Base-by-base conservation (phyloP, 331 rosid species). In the Phaseolus coccineus region DNA sequence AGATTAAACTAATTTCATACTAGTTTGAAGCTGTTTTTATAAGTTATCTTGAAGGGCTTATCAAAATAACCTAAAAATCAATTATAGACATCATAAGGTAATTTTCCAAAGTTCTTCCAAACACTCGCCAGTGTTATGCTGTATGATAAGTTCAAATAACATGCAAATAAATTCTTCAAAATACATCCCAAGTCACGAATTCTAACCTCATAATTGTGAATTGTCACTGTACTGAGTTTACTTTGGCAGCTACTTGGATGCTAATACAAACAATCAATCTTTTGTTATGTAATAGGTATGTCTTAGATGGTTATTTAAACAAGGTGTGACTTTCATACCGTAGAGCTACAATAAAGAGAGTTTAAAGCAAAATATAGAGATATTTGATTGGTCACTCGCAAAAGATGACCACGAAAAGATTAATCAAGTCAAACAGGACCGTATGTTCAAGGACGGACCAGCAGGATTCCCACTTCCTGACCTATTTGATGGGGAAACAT, bases 311-410 rank as follows among this genome's bases (percentile, higher is more conserved):
- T 14, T 71, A 57, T 77, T 77, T 71, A 82, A 82, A 11, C 70
- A 82, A 77, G 85, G 78, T 0, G 74, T 62, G 10, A 30, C 69
- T 27, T 2, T 77, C 3, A 73, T 50, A 13, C 78, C 78, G 33
- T 77, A 77, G 78, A 82, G 82, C 68, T 77, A 70, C 79, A 64
- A 82, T 57, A 82, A 77, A 16, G 74, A 82, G 10, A 71, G 86
- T 62, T 2, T 77, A 51, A 77, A 71, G 37, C 64, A 82, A 55
- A 82, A 82, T 11, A 6, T 82, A 25, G 82, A 82, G 19, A 71
- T 82, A 70, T 82, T 82, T 77, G 82, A 63, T 63, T 83, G 79
- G 76, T 77, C 83, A 65, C 82, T 77, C 28, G 66, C 80, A 53
- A 48, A 37, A 46, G 78, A 77, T 63, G 82, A 77, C 58, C 48